Conservation (phyloP, 345 rosid genomes). For the Isatis tinctoria region DNA sequence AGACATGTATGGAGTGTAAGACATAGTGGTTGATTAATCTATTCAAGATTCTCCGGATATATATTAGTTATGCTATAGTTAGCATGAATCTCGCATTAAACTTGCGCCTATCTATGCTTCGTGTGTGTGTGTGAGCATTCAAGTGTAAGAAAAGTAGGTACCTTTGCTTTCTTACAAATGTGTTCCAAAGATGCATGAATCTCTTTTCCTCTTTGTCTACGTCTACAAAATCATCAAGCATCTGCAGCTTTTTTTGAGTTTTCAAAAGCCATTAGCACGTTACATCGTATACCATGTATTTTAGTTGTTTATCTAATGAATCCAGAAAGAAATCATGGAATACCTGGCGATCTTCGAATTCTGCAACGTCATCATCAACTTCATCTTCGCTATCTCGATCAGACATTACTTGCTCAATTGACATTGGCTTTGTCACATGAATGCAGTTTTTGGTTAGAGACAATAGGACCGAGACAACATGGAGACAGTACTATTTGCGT, state of each 20-base stretch:
- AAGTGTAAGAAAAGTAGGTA: conserved; percentile 19
- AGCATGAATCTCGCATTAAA: neutral
- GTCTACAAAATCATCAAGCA: conserved; percentile 97
- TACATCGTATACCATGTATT: neutral
- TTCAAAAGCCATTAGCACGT: conserved; percentile 13
- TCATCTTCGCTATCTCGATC: conserved; percentile 89
- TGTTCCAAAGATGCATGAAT: conserved; percentile 90
- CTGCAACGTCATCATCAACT: conserved; percentile 66
- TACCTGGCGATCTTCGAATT: conserved; percentile 90
- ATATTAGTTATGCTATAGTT: neutral
- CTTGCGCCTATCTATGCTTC: neutral
- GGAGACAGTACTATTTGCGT: too few species aligned
- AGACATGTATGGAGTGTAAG: neutral
- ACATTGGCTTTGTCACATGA: conserved; percentile 56
- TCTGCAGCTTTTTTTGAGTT: conserved; percentile 47
- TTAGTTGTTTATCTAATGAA: neutral
- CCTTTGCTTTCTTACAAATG: conserved; percentile 83
- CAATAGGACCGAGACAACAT: neutral
- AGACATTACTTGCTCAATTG: conserved; percentile 62
- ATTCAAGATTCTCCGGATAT: neutral
- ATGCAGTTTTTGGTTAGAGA: conserved; percentile 15
- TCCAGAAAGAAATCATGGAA: neutral
- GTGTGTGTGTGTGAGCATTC: too few species aligned
- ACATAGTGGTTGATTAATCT: neutral
- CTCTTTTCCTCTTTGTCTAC: conserved; percentile 76